Evolutionary conservation across 2,329 filamentous ascomycete genomes (phyloP).

Genomic region (Ophiostoma australiae): DNA sequence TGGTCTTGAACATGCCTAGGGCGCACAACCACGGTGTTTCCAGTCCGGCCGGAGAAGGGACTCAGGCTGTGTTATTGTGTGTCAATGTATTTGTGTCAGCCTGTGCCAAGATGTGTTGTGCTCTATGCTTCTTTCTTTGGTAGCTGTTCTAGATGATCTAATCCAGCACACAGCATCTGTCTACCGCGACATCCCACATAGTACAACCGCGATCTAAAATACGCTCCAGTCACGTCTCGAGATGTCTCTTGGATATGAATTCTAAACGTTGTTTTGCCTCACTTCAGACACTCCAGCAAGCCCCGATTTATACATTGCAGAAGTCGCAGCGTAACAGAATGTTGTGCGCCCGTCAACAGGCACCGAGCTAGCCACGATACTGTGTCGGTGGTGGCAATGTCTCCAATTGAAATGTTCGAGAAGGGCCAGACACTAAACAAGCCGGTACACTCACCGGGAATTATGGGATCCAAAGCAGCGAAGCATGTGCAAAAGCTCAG

Average conservation of each 20-base stretch:
- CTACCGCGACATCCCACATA: neutral
- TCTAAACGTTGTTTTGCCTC: conserved; percentile 12
- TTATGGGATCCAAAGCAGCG: neutral
- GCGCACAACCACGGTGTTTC: neutral
- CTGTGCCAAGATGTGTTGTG: neutral
- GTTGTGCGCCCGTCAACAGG: conserved; percentile 10
- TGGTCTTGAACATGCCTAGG: neutral
- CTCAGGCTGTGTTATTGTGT: neutral
- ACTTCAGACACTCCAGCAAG: conserved; percentile 10
- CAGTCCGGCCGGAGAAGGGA: conserved; percentile 1
- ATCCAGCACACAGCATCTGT: neutral
- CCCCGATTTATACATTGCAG: conserved; percentile 22
- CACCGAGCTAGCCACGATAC: conserved; percentile 11
- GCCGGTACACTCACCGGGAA: neutral
- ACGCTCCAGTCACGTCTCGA: neutral
- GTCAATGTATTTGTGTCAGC: neutral
- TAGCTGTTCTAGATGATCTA: neutral
- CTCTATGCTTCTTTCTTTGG: neutral
- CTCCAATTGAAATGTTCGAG: neutral
- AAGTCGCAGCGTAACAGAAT: neutral
- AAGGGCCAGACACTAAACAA: neutral
- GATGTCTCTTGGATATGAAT: neutral
- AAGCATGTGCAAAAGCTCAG: neutral
- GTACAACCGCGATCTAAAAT: conserved; percentile 2
- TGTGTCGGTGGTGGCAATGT: neutral